phyloP scores from a whole-genome alignment of 2,329 filamentous ascomycete genomes.

The Alternaria solani region DNA sequence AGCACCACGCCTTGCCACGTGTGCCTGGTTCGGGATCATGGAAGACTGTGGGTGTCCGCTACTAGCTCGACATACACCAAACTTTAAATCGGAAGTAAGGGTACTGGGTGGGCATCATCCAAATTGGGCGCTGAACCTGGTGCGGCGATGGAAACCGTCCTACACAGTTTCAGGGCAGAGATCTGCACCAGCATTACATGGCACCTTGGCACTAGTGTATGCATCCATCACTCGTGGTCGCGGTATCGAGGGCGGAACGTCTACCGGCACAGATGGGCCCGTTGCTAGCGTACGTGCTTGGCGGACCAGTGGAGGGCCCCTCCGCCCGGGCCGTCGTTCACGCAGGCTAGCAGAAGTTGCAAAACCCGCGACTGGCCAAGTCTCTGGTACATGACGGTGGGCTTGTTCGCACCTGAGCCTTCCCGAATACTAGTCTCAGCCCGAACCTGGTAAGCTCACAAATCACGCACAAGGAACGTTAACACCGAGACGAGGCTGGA shows the following conservation, averaged over 20 bases:
- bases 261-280: not conserved
- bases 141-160: not conserved
- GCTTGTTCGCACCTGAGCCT: not conserved
- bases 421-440: not conserved
- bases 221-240: not conserved
- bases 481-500: not conserved
- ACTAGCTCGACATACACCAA: not conserved
- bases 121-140: not conserved
- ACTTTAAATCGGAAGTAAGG: not conserved
- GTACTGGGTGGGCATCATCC: not conserved
- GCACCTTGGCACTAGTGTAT: not conserved
- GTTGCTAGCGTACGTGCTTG: not conserved
- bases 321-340: constrained; percentile 1
- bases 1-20: not conserved
- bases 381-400: not conserved
- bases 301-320: not conserved
- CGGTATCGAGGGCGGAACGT: not conserved
- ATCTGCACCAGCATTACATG: not conserved
- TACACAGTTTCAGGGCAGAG: not conserved
- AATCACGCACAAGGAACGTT: not conserved
- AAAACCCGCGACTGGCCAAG: not conserved
- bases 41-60: not conserved
- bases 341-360: not conserved
- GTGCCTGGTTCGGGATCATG: not conserved
- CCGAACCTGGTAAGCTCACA: not conserved